Conservation (phyloP, 768 basidiomycete species). For the Pisolithus sp. region DNA sequence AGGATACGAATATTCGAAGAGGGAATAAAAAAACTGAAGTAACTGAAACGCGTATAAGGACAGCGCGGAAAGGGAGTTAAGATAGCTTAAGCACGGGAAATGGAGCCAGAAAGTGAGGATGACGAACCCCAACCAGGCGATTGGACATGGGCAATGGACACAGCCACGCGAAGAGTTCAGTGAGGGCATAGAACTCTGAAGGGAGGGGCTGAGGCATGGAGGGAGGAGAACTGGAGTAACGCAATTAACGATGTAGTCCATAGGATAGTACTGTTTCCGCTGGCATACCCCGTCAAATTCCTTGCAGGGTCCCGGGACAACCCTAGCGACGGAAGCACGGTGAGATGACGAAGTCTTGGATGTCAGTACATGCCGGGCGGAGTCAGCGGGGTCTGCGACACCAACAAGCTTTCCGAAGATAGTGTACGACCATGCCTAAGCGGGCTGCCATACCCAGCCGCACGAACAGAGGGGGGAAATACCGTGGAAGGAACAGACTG, state of each 20-base stretch:
- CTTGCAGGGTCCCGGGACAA: too few relatives aligned
- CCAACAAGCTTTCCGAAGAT: slow-evolving; percentile 22
- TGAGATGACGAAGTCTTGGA: neutral
- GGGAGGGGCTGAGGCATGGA: neutral
- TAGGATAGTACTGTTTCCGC: slow-evolving; percentile 6
- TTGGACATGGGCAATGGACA: too few relatives aligned
- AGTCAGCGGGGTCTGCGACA: slow-evolving; percentile 21
- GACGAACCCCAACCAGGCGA: too few relatives aligned
- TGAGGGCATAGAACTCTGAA: too few relatives aligned
- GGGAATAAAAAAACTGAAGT: too few relatives aligned
- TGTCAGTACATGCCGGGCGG: slow-evolving; percentile 14
- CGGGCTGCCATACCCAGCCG: slow-evolving; percentile 25
- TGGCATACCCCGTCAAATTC: slow-evolving; percentile 1
- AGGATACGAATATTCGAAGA: too few relatives aligned
- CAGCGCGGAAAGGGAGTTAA: too few relatives aligned
- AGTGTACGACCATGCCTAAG: slow-evolving; percentile 17
- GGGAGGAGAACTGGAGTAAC: neutral
- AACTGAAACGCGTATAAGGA: too few relatives aligned
- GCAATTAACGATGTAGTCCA: slow-evolving; percentile 11
- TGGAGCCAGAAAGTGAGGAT: too few relatives aligned
- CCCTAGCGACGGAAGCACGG: neutral
- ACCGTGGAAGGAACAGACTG: slow-evolving; percentile 25
- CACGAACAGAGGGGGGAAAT: slow-evolving; percentile 33
- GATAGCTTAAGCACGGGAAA: too few relatives aligned
- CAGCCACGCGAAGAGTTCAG: too few relatives aligned